Evolutionary conservation across 805 yeast genomes (phyloP), one percentile per base, ranked within the genome.

Genomic region (Wickerhamiella lipophila): DNA sequence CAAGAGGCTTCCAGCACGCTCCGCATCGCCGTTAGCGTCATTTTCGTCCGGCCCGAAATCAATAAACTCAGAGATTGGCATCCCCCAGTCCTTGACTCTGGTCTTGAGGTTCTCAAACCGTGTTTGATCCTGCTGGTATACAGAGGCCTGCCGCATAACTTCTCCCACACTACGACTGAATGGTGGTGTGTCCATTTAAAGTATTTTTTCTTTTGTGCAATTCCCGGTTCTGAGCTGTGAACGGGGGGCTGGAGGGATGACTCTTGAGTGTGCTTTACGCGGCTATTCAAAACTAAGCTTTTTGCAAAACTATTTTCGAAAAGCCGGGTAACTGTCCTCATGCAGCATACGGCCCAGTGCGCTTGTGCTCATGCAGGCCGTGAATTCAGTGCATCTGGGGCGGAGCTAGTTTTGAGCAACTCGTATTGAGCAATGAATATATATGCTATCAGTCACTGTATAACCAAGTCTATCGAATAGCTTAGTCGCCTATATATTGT

Each of bases 11-110:
- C 36, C 41, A 16, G 38, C 9, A 6, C 18, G 45, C 29, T 40
- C 43, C 3, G 29, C 21, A 19, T 32, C 38, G 19, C 38, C 11
- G 21, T 22, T 18, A 3, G 29, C 30, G 23, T 15, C 21, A 2
- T 39, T 19, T 13, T 36, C n/a, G 18, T n/a, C n/a, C n/a, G 42
- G 42, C 16, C 27, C 40, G 19, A 43, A 30, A 12, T 42, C 47
- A 8, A 44, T 13, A 16, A 26, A 38, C 41, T 49, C 51, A 6
- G 32, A 35, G 15, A 35, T 27, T 23, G 27, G 21, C 15, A 25
- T 26, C 22, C 51, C 51, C 51, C 51, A 49, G 34, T 42, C 47
- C 9, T 44, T 26, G 29, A 43, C 39, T 12, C 51, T 13, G 11
- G 18, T 12, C n/a, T 23, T 25, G 15, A 49, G 16, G 27, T 49